phyloP scores from a whole-genome alignment of 2,329 filamentous ascomycete species.

The Rhytidhysteron rufulum region DNA sequence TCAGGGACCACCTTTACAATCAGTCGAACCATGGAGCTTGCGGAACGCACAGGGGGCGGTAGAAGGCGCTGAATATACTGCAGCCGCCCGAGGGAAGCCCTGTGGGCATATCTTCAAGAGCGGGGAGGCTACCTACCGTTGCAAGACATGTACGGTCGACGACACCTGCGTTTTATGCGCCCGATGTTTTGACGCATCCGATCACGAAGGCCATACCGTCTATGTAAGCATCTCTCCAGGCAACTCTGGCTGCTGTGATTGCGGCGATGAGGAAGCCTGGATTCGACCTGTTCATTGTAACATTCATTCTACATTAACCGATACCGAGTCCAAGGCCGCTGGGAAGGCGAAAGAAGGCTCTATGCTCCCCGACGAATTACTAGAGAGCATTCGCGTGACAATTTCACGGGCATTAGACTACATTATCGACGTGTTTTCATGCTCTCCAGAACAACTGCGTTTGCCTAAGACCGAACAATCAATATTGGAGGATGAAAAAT shows the following conservation, averaged over 20 bases:
- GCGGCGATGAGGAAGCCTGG: conserved; percentile 95
- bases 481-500: conserved; percentile 75
- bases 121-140: conserved; percentile 90
- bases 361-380: conserved; percentile 68
- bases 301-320: conserved; percentile 68
- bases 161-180: conserved; percentile 95
- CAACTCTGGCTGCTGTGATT: conserved; percentile 96
- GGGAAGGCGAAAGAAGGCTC: conserved; percentile 56
- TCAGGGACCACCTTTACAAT: conserved; percentile 57
- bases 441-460: conserved; percentile 91
- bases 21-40: conserved; percentile 66
- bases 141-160: conserved; percentile 89
- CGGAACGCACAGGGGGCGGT: conserved; percentile 85
- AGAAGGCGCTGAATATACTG: conserved; percentile 91
- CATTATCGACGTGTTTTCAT: conserved; percentile 95
- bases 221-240: conserved; percentile 83
- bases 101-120: conserved; percentile 97
- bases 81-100: conserved; percentile 83
- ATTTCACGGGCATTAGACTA: conserved; percentile 86
- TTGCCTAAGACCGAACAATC: conserved; percentile 77
- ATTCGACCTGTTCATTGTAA: conserved; percentile 81
- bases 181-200: conserved; percentile 90
- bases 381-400: conserved; percentile 77
- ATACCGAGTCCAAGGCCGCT: conserved; percentile 36
- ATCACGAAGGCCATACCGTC: conserved; percentile 90